Evolutionary conservation across 306 rosid species (phyloP).

Genomic region (Medicago ruthenica): DNA sequence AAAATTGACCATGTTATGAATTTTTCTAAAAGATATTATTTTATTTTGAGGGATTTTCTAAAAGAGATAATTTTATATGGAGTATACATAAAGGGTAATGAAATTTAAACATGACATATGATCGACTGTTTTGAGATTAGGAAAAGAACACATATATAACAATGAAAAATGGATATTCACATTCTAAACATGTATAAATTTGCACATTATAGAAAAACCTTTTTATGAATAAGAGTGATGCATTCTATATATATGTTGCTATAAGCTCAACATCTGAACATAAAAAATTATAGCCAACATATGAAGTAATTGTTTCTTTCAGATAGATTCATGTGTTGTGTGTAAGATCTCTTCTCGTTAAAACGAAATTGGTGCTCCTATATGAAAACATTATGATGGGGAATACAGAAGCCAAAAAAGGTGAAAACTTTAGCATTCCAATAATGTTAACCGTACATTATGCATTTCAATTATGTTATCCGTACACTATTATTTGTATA

Average conservation of each 20-base stretch:
- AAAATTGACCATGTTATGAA: too few species aligned
- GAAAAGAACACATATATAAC: background rate
- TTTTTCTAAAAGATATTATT: too few species aligned
- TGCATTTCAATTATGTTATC: too few species aligned
- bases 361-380: constrained; percentile 1
- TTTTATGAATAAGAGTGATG: too few species aligned
- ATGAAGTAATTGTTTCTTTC: constrained; percentile 7
- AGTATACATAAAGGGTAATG: too few species aligned
- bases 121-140: background rate
- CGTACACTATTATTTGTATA: too few species aligned
- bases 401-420: background rate
- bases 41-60: too few species aligned
- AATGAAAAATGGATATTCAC: background rate
- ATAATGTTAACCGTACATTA: background rate
- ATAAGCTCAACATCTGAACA: background rate
- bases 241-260: too few species aligned
- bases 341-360: constrained; percentile 7
- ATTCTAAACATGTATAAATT: too few species aligned
- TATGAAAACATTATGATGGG: background rate
- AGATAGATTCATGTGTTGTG: background rate
- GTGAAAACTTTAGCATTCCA: constrained; percentile 23
- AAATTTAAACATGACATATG: background rate
- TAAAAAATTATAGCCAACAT: background rate
- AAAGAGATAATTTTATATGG: too few species aligned
- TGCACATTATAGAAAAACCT: too few species aligned